Evolutionary conservation across 108 stramenopile species (phyloP), one percentile per base, ranked within the genome.

Genomic region (Fragilariopsis cylindrus): DNA sequence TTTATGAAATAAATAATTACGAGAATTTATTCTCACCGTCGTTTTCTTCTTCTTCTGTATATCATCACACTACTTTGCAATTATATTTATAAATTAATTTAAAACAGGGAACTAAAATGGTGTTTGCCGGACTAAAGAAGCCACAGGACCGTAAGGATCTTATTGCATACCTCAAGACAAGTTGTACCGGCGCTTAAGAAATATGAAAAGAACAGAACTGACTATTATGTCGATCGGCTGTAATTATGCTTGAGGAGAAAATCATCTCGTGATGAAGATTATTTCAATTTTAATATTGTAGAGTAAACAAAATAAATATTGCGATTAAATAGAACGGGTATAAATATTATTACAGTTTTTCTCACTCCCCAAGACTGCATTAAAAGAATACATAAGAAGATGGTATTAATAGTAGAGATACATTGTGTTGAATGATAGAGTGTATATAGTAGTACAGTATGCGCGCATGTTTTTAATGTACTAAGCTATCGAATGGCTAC

Each of bases 101-200:
- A 48, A 62, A 40, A 63, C 85, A 97, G 96, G 99, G 99, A 76
- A 99, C 99, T 71, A 99, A 99, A 85, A 99, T 99, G 99, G 96
- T 99, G 52, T 99, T 99, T 75, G 99, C 99, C 40, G 99, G 99
- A 75, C 82, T 99, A 76, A 99, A 99, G 93, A 99, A 98, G 87
- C 88, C 92, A 41, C 67, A 75, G 55, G 99, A 99, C 60, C 92
- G 99, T 71, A 89, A 98, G 73, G 96, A 98, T 73, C 95, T 99
- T 53, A 99, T 99, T 76, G 96, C 98, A 45, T 99, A 99, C 97
- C 92, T 99, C 69, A 97, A 99, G 94, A 76, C 81, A 47, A 72
- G 95, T 30, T 88, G 87, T 78, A 73, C 85, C 57, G 30, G 30
- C 30, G 74, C 87, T 39, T 87, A 82, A 81, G 58, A 44, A 41